Percentiles rank a stretch among this genome's conserved stretches.
Evolutionary conservation across 805 yeast genomes (phyloP).

Genomic region (Brettanomyces sp.): DNA sequence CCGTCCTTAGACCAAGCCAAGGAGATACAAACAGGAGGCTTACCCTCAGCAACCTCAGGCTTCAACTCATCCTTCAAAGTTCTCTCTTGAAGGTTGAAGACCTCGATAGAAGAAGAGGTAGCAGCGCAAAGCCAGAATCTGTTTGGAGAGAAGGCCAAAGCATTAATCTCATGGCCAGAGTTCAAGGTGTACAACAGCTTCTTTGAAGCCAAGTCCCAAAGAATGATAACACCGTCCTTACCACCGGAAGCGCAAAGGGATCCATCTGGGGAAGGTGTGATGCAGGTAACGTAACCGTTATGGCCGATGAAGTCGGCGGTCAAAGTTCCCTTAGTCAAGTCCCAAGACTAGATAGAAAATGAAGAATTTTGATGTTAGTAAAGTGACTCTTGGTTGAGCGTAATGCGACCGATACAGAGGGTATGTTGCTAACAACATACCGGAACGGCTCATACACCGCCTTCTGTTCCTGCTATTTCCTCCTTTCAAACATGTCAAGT

Average conservation of each 20-base stretch:
- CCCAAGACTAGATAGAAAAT: constrained; percentile 70
- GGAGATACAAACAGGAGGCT: constrained; percentile 97
- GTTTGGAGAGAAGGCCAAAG: constrained; percentile 99
- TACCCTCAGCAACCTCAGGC: constrained; percentile 94
- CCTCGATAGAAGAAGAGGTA: constrained; percentile 94
- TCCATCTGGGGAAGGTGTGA: constrained; percentile 99
- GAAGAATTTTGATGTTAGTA: constrained; percentile 2
- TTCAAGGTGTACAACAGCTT: constrained; percentile 84
- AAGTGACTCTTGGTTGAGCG: background rate
- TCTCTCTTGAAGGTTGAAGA: constrained; percentile 95
- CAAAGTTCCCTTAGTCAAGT: constrained; percentile 61
- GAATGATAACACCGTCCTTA: constrained; percentile 97
- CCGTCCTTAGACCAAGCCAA: constrained; percentile 99
- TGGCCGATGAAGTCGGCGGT: constrained; percentile 98
- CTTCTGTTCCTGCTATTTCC: too few relatives aligned
- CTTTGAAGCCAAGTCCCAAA: constrained; percentile 92
- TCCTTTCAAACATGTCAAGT: too few relatives aligned
- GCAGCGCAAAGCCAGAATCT: constrained; percentile 99
- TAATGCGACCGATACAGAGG: background rate
- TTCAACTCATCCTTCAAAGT: constrained; percentile 91
- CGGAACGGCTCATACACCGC: too few relatives aligned
- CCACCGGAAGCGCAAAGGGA: constrained; percentile 99
- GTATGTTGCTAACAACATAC: too few relatives aligned
- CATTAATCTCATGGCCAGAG: constrained; percentile 95
- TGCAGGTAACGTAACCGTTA: constrained; percentile 96